These are phyloP conservation scores for Cinnamomum chago DNA, from an alignment of 164 flowering plant species.

Conservation along the genomic window DNA sequence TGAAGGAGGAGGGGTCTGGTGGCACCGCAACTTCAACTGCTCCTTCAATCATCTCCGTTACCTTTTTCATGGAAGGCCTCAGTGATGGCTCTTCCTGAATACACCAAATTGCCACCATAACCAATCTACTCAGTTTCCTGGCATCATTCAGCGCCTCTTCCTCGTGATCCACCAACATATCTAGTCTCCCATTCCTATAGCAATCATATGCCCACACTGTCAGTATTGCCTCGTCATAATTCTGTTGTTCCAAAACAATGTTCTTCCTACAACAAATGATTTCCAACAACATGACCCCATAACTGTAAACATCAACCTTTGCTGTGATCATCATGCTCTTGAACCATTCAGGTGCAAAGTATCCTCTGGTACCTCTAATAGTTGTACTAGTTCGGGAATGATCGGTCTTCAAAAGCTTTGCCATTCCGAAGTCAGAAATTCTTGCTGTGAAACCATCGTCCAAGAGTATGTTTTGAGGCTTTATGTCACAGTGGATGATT, in stretches of 20 bases:
- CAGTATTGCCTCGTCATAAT: conserved; percentile 4
- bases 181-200: conserved; percentile 6
- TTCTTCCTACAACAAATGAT: conserved; percentile 21
- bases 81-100: conserved; percentile 37
- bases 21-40: conserved; percentile 24
- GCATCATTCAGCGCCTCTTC: conserved; percentile 9
- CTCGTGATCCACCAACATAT: conserved; percentile 15
- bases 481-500: conserved; percentile 40
- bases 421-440: conserved; percentile 29
- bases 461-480: conserved; percentile 36
- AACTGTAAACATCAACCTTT: conserved; percentile 24
- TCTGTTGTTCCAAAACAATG: background rate
- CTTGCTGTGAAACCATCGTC: conserved; percentile 18
- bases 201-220: conserved; percentile 24
- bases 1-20: conserved; percentile 19
- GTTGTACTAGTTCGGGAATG: conserved; percentile 4
- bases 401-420: conserved; percentile 16
- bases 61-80: conserved; percentile 40
- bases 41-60: conserved; percentile 40
- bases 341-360: conserved; percentile 22
- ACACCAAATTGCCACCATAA: conserved; percentile 43
- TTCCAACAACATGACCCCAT: conserved; percentile 19
- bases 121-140: conserved; percentile 22
- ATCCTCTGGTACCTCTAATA: conserved; percentile 20
- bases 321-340: conserved; percentile 11